Evolutionary conservation across 257 asterid species (phyloP), one percentile per base, ranked within the genome.

Genomic region (Gentiana dahurica): DNA sequence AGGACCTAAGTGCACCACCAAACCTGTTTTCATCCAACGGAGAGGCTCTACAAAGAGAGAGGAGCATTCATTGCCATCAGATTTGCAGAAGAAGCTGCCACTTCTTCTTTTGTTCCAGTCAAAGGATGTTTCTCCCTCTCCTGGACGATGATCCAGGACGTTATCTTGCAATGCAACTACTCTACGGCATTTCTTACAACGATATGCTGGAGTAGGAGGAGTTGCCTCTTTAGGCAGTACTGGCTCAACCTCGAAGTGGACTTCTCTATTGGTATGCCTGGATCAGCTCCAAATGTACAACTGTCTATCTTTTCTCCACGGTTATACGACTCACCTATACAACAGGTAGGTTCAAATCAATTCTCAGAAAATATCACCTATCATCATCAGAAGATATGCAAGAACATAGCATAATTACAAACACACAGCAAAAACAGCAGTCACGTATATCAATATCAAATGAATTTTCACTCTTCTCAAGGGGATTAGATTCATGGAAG

Each of bases 141-240:
- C 98, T 2, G 97, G 96, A 66, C 78, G 84, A 69, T 92, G 97
- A 62, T 79, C 91, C 61, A 92, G 51, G 60, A 88, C 89, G 68
- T 92, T 75, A 44, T 79, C 82, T 78, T 81, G 81, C 76, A 85
- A 51, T 5, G 98, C 95, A 70, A 88, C 85, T 36, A 88, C 70
- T 64, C 96, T 85, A 50, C 96, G 82, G 70, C 97, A 92, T 77
- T 88, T 88, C 81, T 83, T 88, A 92, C 98, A 92, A 49, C 95
- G 81, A 73, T 83, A 87, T 57, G 84, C 80, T 59, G 63, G 73
- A 70, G 79, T 70, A 39, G 66, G 71, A 50, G 54, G 52, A 50
- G 54, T 54, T 39, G 63, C 65, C 67, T 68, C 82, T 62, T 54
- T 78, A 46, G 53, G 64, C 41, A 54, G 46, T 48, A 75, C 63